Percentiles rank a stretch among this genome's conserved stretches.
Conservation (phyloP, 768 basidiomycete genomes). For the Suillus variegatus region DNA sequence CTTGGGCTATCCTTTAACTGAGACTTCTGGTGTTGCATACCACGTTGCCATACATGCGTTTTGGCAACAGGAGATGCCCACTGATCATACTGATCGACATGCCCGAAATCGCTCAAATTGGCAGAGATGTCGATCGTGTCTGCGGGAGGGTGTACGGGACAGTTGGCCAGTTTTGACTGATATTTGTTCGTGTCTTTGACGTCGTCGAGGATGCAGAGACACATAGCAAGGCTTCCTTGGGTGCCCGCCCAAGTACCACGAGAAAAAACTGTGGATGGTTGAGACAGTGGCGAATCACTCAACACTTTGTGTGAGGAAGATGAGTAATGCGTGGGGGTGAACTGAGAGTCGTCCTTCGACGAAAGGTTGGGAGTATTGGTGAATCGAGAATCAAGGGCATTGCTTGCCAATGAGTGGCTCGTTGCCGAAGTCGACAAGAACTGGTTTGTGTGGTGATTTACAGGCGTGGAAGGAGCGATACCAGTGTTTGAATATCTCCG, state of each 20-base stretch:
- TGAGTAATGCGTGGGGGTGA: neutral
- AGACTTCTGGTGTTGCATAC: too few species aligned
- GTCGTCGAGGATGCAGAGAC: neutral
- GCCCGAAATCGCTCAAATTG: neutral
- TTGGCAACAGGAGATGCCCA: neutral
- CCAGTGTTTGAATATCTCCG: neutral
- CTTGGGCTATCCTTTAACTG: neutral
- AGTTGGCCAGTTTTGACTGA: neutral
- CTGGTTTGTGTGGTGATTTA: neutral
- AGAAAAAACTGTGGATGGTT: neutral
- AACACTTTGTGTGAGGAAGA: neutral
- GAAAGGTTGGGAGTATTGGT: neutral
- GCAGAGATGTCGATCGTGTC: neutral
- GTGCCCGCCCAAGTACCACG: neutral
- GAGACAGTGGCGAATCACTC: neutral
- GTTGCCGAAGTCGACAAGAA: neutral
- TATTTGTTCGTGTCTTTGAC: neutral
- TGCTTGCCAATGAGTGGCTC: neutral
- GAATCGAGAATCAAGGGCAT: neutral
- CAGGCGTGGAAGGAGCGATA: neutral
- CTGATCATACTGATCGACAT: neutral
- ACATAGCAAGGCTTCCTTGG: neutral
- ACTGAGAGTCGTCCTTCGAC: neutral
- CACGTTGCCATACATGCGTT: neutral
- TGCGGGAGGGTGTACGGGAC: neutral